A percentile compares a stretch with the other conserved stretches of the same genome.
These are phyloP conservation scores for Astrothelium subdiscretum DNA, from an alignment of 495 filamentous ascomycete genomes.

Conservation along the genomic window DNA sequence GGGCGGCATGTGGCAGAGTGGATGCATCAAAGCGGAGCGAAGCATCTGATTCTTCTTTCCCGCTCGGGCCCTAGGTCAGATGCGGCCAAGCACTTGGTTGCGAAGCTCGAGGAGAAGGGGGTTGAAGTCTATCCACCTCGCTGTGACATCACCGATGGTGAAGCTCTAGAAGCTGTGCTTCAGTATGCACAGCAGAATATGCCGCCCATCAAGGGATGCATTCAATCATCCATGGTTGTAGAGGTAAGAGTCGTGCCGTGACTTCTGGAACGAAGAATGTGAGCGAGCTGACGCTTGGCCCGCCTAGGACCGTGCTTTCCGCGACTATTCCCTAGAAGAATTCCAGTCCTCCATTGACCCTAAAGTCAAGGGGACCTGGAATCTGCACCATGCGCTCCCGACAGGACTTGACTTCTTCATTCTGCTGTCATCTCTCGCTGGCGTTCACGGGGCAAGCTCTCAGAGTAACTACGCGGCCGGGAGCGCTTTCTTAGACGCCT, in stretches of 20 bases:
- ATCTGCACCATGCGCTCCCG: conserved; percentile 4
- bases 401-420: conserved; percentile 10
- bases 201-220: neutral
- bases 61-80: neutral
- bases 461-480: conserved; percentile 11
- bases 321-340: no score
- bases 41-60: neutral
- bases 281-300: no score
- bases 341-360: no score
- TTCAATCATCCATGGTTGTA: conserved; percentile 5
- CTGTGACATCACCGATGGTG: neutral
- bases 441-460: neutral
- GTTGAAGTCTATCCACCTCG: neutral
- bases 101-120: neutral
- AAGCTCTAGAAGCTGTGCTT: neutral
- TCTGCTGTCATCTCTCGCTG: conserved; percentile 3
- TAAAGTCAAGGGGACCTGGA: conserved; percentile 7
- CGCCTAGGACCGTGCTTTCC: no score
- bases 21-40: neutral
- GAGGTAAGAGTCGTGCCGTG: neutral
- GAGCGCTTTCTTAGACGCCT: conserved; percentile 7
- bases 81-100: neutral
- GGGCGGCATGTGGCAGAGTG: conserved; percentile 11
- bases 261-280: neutral
- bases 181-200: neutral